These are phyloP conservation scores for Musa acuminata DNA, from an alignment of 176 grass and related monocot species.

Conservation along the genomic window DNA sequence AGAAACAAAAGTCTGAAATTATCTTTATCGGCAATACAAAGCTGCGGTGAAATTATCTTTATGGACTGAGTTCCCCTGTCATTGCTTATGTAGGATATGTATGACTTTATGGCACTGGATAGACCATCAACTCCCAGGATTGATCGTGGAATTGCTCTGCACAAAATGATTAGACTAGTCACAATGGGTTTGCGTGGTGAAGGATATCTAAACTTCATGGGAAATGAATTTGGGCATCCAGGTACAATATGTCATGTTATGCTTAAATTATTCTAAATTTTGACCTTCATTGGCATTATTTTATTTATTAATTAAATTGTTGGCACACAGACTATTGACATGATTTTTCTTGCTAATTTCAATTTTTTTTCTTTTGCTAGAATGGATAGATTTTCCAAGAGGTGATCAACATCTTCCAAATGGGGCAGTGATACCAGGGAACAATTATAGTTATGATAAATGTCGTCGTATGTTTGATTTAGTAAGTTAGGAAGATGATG, in stretches of 20 bases:
- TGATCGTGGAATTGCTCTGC: conserved; percentile 88
- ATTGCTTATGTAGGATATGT: conserved; percentile 58
- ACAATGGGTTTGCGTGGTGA: conserved; percentile 89
- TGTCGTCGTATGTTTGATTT: conserved; percentile 75
- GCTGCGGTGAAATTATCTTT: neutral
- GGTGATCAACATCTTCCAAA: conserved; percentile 42
- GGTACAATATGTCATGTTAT: conserved; percentile 35
- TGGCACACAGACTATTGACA: neutral
- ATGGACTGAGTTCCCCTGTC: neutral
- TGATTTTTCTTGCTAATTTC: conserved; percentile 7
- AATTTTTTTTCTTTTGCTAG: conserved; percentile 29
- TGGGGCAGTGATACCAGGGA: conserved; percentile 57
- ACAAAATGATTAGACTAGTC: conserved; percentile 96
- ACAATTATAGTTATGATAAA: conserved; percentile 79
- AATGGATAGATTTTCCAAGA: conserved; percentile 85
- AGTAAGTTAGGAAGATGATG: conserved; percentile 33
- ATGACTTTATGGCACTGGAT: conserved; percentile 90
- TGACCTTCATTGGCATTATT: neutral
- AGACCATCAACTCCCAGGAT: conserved; percentile 73
- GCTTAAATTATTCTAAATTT: conserved; percentile 1
- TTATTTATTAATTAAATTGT: too few relatives aligned
- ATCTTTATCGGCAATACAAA: too few relatives aligned
- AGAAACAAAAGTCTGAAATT: too few relatives aligned
- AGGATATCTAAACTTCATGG: conserved; percentile 96
- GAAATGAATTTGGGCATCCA: conserved; percentile 97